Base-by-base conservation (phyloP, 305 asterid genomes). In the Fraxinus greggii region DNA sequence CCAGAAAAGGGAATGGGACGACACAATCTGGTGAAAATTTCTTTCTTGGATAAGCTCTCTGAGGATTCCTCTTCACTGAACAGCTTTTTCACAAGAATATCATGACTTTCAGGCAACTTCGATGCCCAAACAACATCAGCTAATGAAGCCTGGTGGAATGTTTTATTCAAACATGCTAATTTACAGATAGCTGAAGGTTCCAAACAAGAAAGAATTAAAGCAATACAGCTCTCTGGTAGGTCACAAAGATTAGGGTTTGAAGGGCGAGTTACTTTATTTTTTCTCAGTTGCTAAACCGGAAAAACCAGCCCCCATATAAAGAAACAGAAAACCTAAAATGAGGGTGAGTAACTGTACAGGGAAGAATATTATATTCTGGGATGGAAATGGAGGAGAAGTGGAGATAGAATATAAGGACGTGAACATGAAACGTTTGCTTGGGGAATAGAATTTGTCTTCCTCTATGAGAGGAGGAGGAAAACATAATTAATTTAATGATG, bases 141-240 rank as follows among this genome's bases (percentile, higher is more conserved):
- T 3, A 84, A 80, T 3, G 93, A 88, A 83, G 95, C 95, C 59
- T 12, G 87, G 40, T 76, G 86, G 29, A 91, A 88, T 12, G 84
- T 77, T 17, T 36, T 81, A 54, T 80, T 91, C 51, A 90, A 76
- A 33, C 85, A 15, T 4, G 90, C 88, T 45, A 85, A 59, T 75
- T 84, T 84, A 51, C 89, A 90, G 33, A 91, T 88, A 75, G 88
- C 86, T n/a, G 59, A 45, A 13, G 92, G 85, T 1, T 87, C 85
- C 0, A 91, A 61, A 70, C 38, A 65, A 2, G 88, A 67, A 54
- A 90, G 90, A 35, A 91, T 63, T 81, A 79, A 81, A 54, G 93
- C 94, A 61, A 91, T 80, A 40, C 93, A 91, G 81, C 83, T 86
- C 78, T 91, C 94, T 17, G 94, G 92, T 48, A 91, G 82, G 78